Evolutionary conservation across 768 basidiomycete genomes (phyloP).

Genomic region (Suillus fuscotomentosus): DNA sequence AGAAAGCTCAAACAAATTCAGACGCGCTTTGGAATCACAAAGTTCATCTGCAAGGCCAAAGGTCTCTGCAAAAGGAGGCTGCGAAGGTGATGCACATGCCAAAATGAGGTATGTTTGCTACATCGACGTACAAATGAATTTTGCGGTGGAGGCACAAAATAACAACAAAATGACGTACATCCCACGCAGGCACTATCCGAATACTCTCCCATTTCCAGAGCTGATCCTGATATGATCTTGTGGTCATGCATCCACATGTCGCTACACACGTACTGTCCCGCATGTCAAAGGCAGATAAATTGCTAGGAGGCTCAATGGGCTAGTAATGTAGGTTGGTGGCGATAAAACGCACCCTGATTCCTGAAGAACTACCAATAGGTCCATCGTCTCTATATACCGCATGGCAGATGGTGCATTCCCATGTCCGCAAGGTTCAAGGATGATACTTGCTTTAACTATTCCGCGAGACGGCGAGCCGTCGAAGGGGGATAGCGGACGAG

Average conservation of each 20-base stretch:
- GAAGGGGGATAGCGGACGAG: constrained; percentile 12
- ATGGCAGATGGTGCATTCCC: constrained; percentile 46
- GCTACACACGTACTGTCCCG: constrained; percentile 48
- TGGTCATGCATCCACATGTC: constrained; percentile 13
- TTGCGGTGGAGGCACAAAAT: neutral
- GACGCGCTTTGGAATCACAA: constrained; percentile 10
- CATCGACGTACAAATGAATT: neutral
- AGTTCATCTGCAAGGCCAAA: constrained; percentile 19
- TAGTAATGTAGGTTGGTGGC: neutral
- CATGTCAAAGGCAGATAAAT: constrained; percentile 51
- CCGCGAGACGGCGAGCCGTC: constrained; percentile 18
- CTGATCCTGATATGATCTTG: constrained; percentile 5
- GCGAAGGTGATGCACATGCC: constrained; percentile 42
- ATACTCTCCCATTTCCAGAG: constrained; percentile 17
- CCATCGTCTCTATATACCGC: constrained; percentile 39
- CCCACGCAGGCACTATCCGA: neutral
- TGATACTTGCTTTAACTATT: constrained; percentile 32
- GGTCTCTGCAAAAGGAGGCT: constrained; percentile 15
- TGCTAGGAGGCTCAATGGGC: constrained; percentile 33
- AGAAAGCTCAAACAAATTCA: constrained; percentile 25
- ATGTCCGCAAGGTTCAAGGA: constrained; percentile 44
- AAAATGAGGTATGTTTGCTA: constrained; percentile 36
- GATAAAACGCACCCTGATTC: constrained; percentile 57
- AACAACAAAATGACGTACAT: neutral
- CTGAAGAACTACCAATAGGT: constrained; percentile 53